phyloP scores from a whole-genome alignment of 441 rosid species.

The Adansonia grandidieri region DNA sequence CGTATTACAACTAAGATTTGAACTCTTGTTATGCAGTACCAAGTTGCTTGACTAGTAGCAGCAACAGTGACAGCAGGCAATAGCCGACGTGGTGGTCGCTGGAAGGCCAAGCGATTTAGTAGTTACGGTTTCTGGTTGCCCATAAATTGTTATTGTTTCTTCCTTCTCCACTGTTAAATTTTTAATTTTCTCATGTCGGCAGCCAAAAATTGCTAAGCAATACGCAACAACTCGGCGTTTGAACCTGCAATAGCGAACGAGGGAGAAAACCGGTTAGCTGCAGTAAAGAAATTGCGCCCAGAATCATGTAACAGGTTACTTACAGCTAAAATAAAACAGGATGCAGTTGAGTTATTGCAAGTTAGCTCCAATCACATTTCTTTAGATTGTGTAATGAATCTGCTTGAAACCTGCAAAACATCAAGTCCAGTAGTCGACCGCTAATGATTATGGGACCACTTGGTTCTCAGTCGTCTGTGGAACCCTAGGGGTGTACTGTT shows the following conservation, averaged over 20 bases:
- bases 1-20: no score
- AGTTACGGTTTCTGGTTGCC: neutral
- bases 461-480: neutral
- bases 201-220: neutral
- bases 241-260: neutral
- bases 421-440: neutral
- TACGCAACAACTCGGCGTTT: neutral
- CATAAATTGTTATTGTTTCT: neutral
- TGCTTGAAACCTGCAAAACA: neutral
- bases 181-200: neutral
- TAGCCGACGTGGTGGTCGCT: neutral
- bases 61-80: neutral
- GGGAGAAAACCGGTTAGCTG: neutral
- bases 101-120: neutral
- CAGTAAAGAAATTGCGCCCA: neutral
- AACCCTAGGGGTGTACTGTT: neutral
- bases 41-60: neutral
- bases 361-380: neutral
- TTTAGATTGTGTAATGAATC: neutral
- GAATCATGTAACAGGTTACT: neutral
- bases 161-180: neutral
- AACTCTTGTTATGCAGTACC: no score
- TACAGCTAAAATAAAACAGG: neutral
- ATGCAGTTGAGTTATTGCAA: neutral
- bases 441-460: conserved; percentile 6